Conservation (phyloP, 768 basidiomycete species). For the Russula virescens region DNA sequence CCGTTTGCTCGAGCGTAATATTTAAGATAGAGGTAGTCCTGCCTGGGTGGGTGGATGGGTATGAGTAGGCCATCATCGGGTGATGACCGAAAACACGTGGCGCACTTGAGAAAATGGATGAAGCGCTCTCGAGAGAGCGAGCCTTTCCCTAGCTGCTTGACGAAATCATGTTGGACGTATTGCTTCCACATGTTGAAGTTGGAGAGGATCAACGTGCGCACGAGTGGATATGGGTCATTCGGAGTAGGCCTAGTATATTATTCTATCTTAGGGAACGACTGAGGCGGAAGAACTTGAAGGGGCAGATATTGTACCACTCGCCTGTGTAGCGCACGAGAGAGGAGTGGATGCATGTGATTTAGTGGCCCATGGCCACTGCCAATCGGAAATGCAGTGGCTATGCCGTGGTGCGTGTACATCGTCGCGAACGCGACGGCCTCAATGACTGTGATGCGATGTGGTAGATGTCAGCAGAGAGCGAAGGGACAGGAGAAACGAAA, state of each 20-base stretch:
- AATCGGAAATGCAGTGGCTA: slow-evolving; percentile 58
- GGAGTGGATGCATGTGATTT: slow-evolving; percentile 71
- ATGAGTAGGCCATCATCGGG: neutral
- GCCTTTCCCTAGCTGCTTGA: slow-evolving; percentile 66
- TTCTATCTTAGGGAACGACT: no score
- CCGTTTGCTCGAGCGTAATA: slow-evolving; percentile 83
- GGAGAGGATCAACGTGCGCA: slow-evolving; percentile 54
- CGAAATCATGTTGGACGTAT: slow-evolving; percentile 83
- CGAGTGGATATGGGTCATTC: slow-evolving; percentile 63
- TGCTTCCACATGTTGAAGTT: slow-evolving; percentile 55
- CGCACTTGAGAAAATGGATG: slow-evolving; percentile 79
- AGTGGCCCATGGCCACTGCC: slow-evolving; percentile 80
- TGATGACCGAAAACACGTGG: neutral
- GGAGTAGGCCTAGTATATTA: no score
- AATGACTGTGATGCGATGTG: slow-evolving; percentile 35
- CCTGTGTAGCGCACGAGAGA: slow-evolving; percentile 43
- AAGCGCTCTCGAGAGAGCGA: slow-evolving; percentile 62
- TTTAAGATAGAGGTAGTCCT: slow-evolving; percentile 75
- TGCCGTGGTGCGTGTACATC: slow-evolving; percentile 68
- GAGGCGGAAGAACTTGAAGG: no score
- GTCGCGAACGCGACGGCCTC: slow-evolving; percentile 58
- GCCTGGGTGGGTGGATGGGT: slow-evolving; percentile 38
- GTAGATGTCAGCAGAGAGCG: no score
- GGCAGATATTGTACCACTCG: no score
- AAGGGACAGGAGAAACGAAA: no score